phyloP scores from a whole-genome alignment of 768 basidiomycete species.

The Sistotremastrum niveocremeum region DNA sequence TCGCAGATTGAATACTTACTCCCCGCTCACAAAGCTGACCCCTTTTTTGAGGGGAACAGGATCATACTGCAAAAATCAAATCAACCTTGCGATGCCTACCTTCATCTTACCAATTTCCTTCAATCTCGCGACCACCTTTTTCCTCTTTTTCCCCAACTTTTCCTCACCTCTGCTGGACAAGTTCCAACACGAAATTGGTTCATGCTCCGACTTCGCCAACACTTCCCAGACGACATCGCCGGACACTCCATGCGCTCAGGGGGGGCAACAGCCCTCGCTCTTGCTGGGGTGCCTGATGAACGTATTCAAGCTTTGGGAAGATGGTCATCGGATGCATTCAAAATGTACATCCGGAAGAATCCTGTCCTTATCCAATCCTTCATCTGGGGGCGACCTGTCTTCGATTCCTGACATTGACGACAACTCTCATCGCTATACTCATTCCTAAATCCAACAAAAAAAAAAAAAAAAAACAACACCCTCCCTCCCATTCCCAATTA shows the following conservation, averaged over 20 bases:
- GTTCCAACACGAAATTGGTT: conserved; percentile 25
- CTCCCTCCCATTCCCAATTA: no score
- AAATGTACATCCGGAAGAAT: conserved; percentile 27
- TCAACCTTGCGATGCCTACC: conserved; percentile 7
- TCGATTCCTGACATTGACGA: no score
- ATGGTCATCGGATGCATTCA: conserved; percentile 25
- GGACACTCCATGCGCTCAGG: conserved; percentile 29
- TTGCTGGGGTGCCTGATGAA: conserved; percentile 14
- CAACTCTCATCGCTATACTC: no score
- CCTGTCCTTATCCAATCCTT: conserved; percentile 20
- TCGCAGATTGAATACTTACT: conserved; percentile 13
- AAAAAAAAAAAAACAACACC: no score
- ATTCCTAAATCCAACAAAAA: no score
- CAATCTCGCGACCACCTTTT: conserved; percentile 12
- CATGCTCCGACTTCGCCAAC: conserved; percentile 11
- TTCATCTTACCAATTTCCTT: conserved; percentile 14
- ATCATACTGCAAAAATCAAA: conserved; percentile 7
- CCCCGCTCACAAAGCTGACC: conserved; percentile 26
- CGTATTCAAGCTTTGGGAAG: conserved; percentile 25
- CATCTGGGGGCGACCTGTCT: conserved; percentile 5
- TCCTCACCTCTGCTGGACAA: conserved; percentile 17
- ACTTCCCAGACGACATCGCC: conserved; percentile 10
- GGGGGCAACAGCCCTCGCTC: conserved; percentile 26
- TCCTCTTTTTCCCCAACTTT: conserved; percentile 19
- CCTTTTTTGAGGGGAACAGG: conserved; percentile 11